Evolutionary conservation across 2,329 filamentous ascomycete species (phyloP), one percentile per base, ranked within the genome.

Genomic region (Claviceps pusilla): DNA sequence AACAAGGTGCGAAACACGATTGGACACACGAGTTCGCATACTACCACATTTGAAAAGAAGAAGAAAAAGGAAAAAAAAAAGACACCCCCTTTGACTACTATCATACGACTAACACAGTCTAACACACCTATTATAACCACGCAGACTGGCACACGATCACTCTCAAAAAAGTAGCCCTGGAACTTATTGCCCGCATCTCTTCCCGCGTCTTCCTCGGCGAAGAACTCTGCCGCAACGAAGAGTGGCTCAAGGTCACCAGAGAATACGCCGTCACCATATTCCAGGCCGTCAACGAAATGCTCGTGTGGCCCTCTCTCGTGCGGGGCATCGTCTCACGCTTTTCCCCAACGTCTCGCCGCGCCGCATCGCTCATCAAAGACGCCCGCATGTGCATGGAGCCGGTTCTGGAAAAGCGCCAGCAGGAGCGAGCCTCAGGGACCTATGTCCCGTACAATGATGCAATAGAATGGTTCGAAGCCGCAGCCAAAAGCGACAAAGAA

Each of bases 401-500:
- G 12, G 7, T 52, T 3, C 14, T 52, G n/a, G 50, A 47, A 16
- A 52, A 42, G 19, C 42, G 42, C 10, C 41, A 33, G 10, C 42
- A 31, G 12, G 42, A 52, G 24, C n/a, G 29, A 24, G 50, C 41
- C 11, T 48, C 48, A 7, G 68, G 47, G 68, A 70, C 12, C 55
- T 37, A 33, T 11, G 33, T 35, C 49, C 28, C 76, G 7, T 56
- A 55, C 31, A 57, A 58, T 42, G 76, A 79, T 64, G 76, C 74
- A 59, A 65, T 80, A 49, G 77, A 73, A n/a, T 81, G 77, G 78
- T 69, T 72, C 55, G 76, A 79, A 56, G 67, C 70, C 19, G 68
- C 71, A 50, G 75, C 76, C 28, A 49, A 31, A 0, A 46, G 56
- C 7, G 7, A 42, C 1, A 43, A 37, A 7, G 54, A 56, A 12